phyloP scores from a whole-genome alignment of 306 rosid species.

The Vachellia collinsii region DNA sequence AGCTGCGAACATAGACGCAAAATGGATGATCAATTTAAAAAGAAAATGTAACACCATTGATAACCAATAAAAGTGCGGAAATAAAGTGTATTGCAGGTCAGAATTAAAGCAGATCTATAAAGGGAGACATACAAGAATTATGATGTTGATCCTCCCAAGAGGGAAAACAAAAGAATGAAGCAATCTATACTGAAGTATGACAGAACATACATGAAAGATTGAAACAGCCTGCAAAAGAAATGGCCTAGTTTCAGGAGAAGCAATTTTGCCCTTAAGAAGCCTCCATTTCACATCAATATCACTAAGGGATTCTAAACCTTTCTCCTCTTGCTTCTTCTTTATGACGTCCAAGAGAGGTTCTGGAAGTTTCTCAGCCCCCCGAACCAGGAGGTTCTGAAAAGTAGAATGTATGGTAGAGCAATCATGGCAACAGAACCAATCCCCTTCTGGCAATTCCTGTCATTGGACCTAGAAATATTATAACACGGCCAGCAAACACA shows the following conservation, averaged over 20 bases:
- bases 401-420: constrained; percentile 80
- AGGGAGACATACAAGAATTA: constrained; percentile 33
- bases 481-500: constrained; percentile 27
- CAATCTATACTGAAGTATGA: constrained; percentile 22
- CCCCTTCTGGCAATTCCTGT: constrained; percentile 95
- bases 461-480: constrained; percentile 32
- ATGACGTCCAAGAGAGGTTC: constrained; percentile 69
- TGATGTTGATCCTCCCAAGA: constrained; percentile 15
- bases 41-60: background rate
- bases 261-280: constrained; percentile 85
- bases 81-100: background rate
- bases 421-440: constrained; percentile 89
- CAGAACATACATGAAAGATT: constrained; percentile 76
- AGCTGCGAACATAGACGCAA: constrained; percentile 23
- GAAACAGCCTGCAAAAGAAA: constrained; percentile 84
- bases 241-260: constrained; percentile 81
- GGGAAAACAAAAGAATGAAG: constrained; percentile 16
- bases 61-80: constrained; percentile 15
- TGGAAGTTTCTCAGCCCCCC: constrained; percentile 79
- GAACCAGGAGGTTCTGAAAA: constrained; percentile 67
- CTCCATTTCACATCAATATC: constrained; percentile 88
- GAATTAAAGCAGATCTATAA: constrained; percentile 32
- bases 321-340: constrained; percentile 72
- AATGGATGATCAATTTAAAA: constrained; percentile 28
- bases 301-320: constrained; percentile 51